Conservation (phyloP, 1,284 basidiomycete species). For the Tilletia setariae region DNA sequence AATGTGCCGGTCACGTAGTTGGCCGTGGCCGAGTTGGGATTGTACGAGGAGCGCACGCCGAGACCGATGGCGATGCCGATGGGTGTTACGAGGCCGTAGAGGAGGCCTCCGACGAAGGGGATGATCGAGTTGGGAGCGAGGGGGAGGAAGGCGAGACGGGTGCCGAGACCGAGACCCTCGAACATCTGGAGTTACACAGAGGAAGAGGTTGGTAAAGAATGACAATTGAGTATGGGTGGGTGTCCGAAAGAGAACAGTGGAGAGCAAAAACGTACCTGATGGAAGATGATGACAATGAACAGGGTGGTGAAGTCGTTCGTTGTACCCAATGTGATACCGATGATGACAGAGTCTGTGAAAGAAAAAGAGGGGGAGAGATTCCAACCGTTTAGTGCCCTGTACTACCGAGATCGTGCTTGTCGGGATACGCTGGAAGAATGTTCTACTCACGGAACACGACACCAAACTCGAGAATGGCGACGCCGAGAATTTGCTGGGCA, state of each 20-base stretch:
- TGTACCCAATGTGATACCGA: conserved; percentile 89
- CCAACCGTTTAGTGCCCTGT: conserved; percentile 15
- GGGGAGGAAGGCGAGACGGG: conserved; percentile 28
- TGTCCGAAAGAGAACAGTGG: too few relatives aligned
- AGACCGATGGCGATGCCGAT: conserved; percentile 53
- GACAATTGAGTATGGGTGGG: too few relatives aligned
- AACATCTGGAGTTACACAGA: too few relatives aligned
- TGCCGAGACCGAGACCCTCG: conserved; percentile 52
- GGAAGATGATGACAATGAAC: conserved; percentile 79
- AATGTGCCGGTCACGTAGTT: conserved; percentile 51
- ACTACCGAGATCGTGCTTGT: too few relatives aligned
- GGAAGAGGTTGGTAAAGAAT: too few relatives aligned
- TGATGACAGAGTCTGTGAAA: conserved; percentile 62
- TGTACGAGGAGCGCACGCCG: conserved; percentile 48
- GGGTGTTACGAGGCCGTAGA: conserved; percentile 50
- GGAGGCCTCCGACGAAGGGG: conserved; percentile 29
- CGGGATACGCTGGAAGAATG: too few relatives aligned
- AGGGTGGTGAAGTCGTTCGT: conserved; percentile 74
- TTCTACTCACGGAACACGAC: conserved; percentile 66
- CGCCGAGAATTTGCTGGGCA: conserved; percentile 75
- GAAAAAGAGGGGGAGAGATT: background rate
- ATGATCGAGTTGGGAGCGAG: conserved; percentile 7
- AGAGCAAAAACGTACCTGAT: conserved; percentile 22
- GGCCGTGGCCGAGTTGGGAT: conserved; percentile 44
- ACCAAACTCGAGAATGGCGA: conserved; percentile 84